Conservation (phyloP, 129 eudicot genomes). For the Oenanthe sinensis region DNA sequence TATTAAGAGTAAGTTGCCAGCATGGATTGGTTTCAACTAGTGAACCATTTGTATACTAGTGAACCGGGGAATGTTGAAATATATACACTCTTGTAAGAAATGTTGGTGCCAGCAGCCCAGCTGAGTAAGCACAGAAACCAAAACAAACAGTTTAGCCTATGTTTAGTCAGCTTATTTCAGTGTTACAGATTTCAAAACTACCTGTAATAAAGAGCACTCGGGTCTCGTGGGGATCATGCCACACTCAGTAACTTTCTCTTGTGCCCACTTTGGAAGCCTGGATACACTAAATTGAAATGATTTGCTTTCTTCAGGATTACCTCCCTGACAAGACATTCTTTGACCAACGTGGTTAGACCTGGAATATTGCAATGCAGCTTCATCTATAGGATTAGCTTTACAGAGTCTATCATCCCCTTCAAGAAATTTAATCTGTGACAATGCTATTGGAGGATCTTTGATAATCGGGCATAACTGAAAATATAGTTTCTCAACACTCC, state of each 20-base stretch:
- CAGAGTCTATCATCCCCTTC: slow-evolving; percentile 20
- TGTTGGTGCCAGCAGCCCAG: background rate
- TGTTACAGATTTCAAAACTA: slow-evolving; percentile 7
- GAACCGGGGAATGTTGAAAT: background rate
- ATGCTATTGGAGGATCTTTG: slow-evolving; percentile 18
- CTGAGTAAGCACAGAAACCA: background rate
- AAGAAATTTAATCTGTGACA: slow-evolving; percentile 16
- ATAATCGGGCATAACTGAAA: slow-evolving; percentile 28
- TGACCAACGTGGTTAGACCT: slow-evolving; percentile 9
- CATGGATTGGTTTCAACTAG: background rate
- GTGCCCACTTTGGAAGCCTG: slow-evolving; percentile 74
- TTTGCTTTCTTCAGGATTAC: slow-evolving; percentile 28
- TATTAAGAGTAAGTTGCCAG: background rate
- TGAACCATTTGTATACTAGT: background rate
- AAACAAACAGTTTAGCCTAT: background rate
- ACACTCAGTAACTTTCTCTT: slow-evolving; percentile 39
- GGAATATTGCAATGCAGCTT: slow-evolving; percentile 11
- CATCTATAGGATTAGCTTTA: slow-evolving; percentile 15
- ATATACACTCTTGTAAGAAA: background rate
- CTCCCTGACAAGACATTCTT: slow-evolving; percentile 21
- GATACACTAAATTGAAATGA: slow-evolving; percentile 55
- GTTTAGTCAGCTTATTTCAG: background rate
- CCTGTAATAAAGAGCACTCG: slow-evolving; percentile 33
- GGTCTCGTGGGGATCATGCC: slow-evolving; percentile 23
- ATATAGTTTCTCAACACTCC: slow-evolving; percentile 25